Conservation (phyloP, 1,284 basidiomycete genomes). For the Cryptococcus floricola region DNA sequence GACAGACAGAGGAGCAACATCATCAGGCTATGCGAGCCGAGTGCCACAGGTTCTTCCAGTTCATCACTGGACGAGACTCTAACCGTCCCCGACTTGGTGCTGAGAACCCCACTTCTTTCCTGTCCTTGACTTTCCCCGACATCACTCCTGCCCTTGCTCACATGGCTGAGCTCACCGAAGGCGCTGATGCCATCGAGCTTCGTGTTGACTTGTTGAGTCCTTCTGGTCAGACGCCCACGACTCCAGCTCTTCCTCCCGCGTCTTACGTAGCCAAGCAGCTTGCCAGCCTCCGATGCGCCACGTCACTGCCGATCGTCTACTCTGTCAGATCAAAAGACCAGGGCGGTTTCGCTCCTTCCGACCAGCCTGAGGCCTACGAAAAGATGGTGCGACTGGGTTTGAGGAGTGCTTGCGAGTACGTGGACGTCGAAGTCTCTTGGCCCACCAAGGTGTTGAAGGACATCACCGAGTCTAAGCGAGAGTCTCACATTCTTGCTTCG, state of each 20-base stretch:
- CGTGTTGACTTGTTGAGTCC: slow-evolving; percentile 83
- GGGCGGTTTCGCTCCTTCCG: slow-evolving; percentile 87
- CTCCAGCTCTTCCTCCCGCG: slow-evolving; percentile 61
- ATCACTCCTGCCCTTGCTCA: slow-evolving; percentile 65
- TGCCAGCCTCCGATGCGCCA: slow-evolving; percentile 69
- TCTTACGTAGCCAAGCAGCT: slow-evolving; percentile 80
- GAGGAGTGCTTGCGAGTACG: slow-evolving; percentile 81
- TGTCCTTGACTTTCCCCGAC: slow-evolving; percentile 89
- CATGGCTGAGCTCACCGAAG: slow-evolving; percentile 71
- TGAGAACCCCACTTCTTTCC: slow-evolving; percentile 75
- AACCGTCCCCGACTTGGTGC: slow-evolving; percentile 62
- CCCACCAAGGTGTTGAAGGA: slow-evolving; percentile 61
- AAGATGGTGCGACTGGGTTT: slow-evolving; percentile 75
- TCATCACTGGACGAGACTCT: slow-evolving; percentile 70
- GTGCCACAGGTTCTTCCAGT: slow-evolving; percentile 69
- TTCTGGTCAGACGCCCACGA: slow-evolving; percentile 44
- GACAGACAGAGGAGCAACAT: slow-evolving; percentile 36
- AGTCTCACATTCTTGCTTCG: slow-evolving; percentile 79
- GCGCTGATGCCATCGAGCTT: slow-evolving; percentile 88
- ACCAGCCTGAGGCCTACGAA: slow-evolving; percentile 67
- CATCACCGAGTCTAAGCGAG: slow-evolving; percentile 63
- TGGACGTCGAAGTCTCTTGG: slow-evolving; percentile 86
- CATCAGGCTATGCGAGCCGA: slow-evolving; percentile 39
- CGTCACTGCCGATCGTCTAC: slow-evolving; percentile 82
- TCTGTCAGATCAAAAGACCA: slow-evolving; percentile 84